Conservation (phyloP, 331 rosid genomes). For the Erythrophleum ivorense region DNA sequence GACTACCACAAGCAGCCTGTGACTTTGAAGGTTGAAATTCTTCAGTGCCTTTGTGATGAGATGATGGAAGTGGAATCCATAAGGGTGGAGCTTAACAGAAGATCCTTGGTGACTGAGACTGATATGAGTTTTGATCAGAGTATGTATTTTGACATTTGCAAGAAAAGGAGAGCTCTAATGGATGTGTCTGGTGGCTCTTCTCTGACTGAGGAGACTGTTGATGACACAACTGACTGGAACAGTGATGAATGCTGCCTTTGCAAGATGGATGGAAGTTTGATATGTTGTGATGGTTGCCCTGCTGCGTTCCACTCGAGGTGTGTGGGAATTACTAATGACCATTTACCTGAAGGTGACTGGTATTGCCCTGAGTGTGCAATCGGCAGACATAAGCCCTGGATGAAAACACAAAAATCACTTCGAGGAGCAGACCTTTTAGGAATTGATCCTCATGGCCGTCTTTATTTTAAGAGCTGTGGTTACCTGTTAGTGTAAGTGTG, state of each 20-base stretch:
- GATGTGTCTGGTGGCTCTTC: constrained; percentile 62
- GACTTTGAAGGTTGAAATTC: constrained; percentile 75
- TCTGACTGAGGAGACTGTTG: constrained; percentile 63
- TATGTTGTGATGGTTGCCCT: constrained; percentile 99
- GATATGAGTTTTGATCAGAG: constrained; percentile 68
- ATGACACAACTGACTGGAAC: constrained; percentile 78
- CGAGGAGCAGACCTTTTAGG: constrained; percentile 94
- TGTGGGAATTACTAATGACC: constrained; percentile 75
- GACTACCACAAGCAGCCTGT: constrained; percentile 83
- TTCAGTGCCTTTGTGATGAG: constrained; percentile 84
- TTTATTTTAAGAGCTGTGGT: constrained; percentile 77
- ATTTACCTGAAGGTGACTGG: constrained; percentile 97
- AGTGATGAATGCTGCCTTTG: constrained; percentile 97
- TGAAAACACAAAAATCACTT: constrained; percentile 71
- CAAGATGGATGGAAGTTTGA: constrained; percentile 96
- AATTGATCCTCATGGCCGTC: constrained; percentile 82
- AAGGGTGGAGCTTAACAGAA: constrained; percentile 85
- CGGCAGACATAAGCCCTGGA: constrained; percentile 63
- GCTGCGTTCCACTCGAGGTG: constrained; percentile 97
- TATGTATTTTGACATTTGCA: constrained; percentile 57
- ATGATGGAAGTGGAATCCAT: constrained; percentile 90
- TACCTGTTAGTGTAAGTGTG: constrained; percentile 93
- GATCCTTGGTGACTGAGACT: constrained; percentile 74
- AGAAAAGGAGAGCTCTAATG: constrained; percentile 63
- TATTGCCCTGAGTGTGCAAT: constrained; percentile 97